Evolutionary conservation across 2,329 filamentous ascomycete species (phyloP), one percentile per base, ranked within the genome.

Genomic region (Aspergillus nomiae): DNA sequence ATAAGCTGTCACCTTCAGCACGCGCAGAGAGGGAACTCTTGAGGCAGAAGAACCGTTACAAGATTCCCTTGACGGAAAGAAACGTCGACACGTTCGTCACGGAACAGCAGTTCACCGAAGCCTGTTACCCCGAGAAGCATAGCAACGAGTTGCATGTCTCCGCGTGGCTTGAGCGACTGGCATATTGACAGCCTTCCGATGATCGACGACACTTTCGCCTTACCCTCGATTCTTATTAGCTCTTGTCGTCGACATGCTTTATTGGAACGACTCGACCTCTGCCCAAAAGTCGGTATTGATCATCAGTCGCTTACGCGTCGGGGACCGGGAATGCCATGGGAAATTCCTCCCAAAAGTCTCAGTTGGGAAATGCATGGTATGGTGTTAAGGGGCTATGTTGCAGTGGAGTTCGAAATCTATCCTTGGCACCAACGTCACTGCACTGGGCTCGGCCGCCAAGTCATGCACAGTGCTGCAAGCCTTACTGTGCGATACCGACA

Each of bases 151-250:
- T 93, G 90, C 83, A 85, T 80, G 70, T 94, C 91, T 79, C 88
- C 85, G 77, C 90, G 87, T 85, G 91, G 91, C 78, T 94, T 90
- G 82, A 85, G 84, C 78, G 85, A 81, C 65, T 89, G 90, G 77
- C 86, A 87, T 78, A 89, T 92, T 89, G 89, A 58, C 19, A 32
- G 12, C 26, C 26, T 12, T 46, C 24, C 10, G 21, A 10, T 34
- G 28, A 51, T 51, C 48, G 28, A 77, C 69, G 84, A 76, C 24
- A 30, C 59, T 56, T 55, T n/a, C 62, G 34, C 48, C 56, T 12
- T 38, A 53, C 45, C 51, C 41, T 61, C 51, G 36, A 43, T 10
- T 50, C 38, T 43, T 9, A 46, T 21, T 56, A 36, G 19, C 24
- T 48, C 55, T 28, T 51, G 9, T 51, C 34, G 4, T 21, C 48